Conservation (phyloP, 1,139 yeast species). For the Candida buenavistaensis region DNA sequence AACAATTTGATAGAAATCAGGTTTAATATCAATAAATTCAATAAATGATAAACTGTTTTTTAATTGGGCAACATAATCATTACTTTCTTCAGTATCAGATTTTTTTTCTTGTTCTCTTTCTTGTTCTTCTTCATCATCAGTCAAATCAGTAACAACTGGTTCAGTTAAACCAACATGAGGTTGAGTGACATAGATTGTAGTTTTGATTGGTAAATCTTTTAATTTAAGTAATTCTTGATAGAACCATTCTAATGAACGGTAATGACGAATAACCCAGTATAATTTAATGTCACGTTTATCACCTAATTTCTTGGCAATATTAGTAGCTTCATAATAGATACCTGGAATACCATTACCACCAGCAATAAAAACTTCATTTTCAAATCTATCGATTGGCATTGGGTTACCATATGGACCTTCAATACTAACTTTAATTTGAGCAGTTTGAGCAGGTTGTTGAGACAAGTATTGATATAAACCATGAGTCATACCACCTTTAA, state of each 20-base stretch:
- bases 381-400: constrained; percentile 45
- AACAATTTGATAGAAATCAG: constrained; percentile 38
- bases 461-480: constrained; percentile 44
- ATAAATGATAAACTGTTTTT: constrained; percentile 23
- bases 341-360: constrained; percentile 80
- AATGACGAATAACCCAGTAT: constrained; percentile 40
- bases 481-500: constrained; percentile 46
- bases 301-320: constrained; percentile 20
- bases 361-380: constrained; percentile 52
- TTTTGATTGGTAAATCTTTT: constrained; percentile 22
- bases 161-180: constrained; percentile 19
- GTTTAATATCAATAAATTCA: constrained; percentile 41
- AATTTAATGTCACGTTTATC: constrained; percentile 21
- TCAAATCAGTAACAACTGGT: constrained; percentile 12
- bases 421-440: constrained; percentile 31
- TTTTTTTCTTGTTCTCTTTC: constrained; percentile 16
- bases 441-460: constrained; percentile 45
- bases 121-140: constrained; percentile 18
- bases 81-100: constrained; percentile 17
- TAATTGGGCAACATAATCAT: constrained; percentile 17
- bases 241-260: constrained; percentile 52
- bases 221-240: constrained; percentile 38
- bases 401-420: constrained; percentile 47
- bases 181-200: constrained; percentile 40
- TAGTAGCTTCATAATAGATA: constrained; percentile 33